Percentiles rank a stretch among this genome's conserved stretches.
Evolutionary conservation across 371 early-diverging fungal species (phyloP).

Genomic region (Rhizomucor miehei): DNA sequence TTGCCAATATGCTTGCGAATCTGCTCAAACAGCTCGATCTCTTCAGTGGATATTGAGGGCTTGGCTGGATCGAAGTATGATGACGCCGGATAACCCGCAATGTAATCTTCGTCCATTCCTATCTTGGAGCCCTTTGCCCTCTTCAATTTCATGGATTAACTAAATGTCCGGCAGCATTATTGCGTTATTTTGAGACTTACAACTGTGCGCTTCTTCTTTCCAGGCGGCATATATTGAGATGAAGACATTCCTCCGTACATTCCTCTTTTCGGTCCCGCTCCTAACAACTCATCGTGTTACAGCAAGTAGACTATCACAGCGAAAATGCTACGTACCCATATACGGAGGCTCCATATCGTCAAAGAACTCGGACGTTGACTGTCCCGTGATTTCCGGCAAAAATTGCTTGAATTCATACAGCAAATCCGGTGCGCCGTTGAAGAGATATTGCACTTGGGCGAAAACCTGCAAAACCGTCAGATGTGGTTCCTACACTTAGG

Average conservation of each 20-base stretch:
- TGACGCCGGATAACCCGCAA: slow-evolving; percentile 11
- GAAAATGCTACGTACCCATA: neutral
- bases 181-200: slow-evolving; percentile 1
- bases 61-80: slow-evolving; percentile 9
- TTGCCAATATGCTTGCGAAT: slow-evolving; percentile 79
- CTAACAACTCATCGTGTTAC: too few relatives aligned
- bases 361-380: slow-evolving; percentile 9
- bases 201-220: slow-evolving; percentile 10
- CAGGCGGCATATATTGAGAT: slow-evolving; percentile 2
- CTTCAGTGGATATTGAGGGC: slow-evolving; percentile 55
- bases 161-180: neutral
- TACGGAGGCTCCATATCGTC: slow-evolving; percentile 13
- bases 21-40: slow-evolving; percentile 86
- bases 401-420: slow-evolving; percentile 95
- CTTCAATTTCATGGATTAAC: neutral
- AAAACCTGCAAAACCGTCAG: slow-evolving; percentile 37
- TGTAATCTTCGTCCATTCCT: slow-evolving; percentile 11
- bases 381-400: slow-evolving; percentile 63
- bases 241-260: slow-evolving; percentile 1
- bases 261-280: neutral
- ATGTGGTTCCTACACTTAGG: neutral
- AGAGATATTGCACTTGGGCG: slow-evolving; percentile 77
- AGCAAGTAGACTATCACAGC: too few relatives aligned
- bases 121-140: slow-evolving; percentile 3
- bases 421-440: slow-evolving; percentile 78